These are phyloP conservation scores for Vigna trinervia DNA, from an alignment of 306 rosid genomes.

Conservation along the genomic window DNA sequence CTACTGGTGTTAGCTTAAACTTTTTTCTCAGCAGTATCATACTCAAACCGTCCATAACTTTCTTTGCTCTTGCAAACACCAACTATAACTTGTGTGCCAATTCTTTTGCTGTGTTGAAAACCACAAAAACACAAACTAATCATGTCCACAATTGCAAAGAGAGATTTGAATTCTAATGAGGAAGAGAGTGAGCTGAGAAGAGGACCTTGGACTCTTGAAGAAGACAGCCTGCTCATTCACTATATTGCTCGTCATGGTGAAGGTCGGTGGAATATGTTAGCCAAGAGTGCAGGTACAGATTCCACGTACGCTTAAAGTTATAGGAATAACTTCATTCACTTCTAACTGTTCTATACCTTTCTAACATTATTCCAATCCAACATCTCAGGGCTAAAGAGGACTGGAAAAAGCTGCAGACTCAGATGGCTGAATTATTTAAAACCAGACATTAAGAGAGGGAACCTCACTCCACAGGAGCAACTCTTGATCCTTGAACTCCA, in stretches of 20 bases:
- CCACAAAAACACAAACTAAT: conserved; percentile 42
- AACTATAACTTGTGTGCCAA: neutral
- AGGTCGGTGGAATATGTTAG: conserved; percentile 93
- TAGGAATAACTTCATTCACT: conserved; percentile 38
- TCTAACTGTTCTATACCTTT: conserved; percentile 19
- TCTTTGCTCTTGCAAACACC: conserved; percentile 37
- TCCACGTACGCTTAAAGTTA: conserved; percentile 6
- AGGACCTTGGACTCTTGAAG: conserved; percentile 99
- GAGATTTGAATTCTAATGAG: conserved; percentile 51
- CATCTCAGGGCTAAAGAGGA: conserved; percentile 86
- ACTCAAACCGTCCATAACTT: conserved; percentile 31
- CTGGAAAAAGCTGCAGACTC: conserved; percentile 94
- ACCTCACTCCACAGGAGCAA: conserved; percentile 91
- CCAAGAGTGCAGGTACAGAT: conserved; percentile 81
- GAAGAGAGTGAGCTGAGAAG: conserved; percentile 69
- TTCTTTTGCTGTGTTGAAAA: neutral
- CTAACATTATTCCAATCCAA: neutral
- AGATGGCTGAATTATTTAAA: conserved; percentile 95
- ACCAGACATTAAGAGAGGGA: conserved; percentile 95
- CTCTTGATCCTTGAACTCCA: conserved; percentile 92
- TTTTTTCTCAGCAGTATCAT: conserved; percentile 46
- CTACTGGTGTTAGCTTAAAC: conserved; percentile 21
- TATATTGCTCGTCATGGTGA: conserved; percentile 86
- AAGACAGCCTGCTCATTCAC: conserved; percentile 84
- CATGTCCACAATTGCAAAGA: conserved; percentile 61